These are phyloP conservation scores for Ogataea henricii DNA, from an alignment of 805 yeast species.

Conservation along the genomic window DNA sequence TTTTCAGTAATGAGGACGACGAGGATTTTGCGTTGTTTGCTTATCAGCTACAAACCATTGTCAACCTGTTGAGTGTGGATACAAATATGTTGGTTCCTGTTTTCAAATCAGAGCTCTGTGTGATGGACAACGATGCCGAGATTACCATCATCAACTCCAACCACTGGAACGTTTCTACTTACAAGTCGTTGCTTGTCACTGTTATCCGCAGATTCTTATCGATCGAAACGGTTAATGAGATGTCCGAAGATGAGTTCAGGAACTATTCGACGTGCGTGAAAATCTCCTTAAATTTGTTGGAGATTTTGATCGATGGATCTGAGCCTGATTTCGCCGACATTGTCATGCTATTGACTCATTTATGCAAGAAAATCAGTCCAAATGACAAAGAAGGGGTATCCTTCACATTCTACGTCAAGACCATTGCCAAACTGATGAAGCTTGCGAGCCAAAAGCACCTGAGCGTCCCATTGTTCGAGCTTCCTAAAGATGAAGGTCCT, in stretches of 20 bases:
- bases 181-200: slow-evolving; percentile 54
- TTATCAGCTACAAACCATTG: slow-evolving; percentile 58
- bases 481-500: slow-evolving; percentile 9
- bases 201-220: slow-evolving; percentile 49
- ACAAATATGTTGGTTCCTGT: slow-evolving; percentile 44
- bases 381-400: slow-evolving; percentile 16
- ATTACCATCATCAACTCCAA: slow-evolving; percentile 43
- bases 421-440: slow-evolving; percentile 28
- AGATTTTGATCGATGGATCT: slow-evolving; percentile 53
- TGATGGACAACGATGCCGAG: slow-evolving; percentile 48
- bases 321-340: slow-evolving; percentile 52
- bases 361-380: slow-evolving; percentile 16
- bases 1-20: slow-evolving; percentile 33
- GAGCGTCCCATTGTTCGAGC: slow-evolving; percentile 20
- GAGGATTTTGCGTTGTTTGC: slow-evolving; percentile 67
- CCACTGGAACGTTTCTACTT: slow-evolving; percentile 58
- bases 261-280: slow-evolving; percentile 42
- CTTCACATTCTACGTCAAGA: slow-evolving; percentile 25
- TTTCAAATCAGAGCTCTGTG: slow-evolving; percentile 60
- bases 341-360: slow-evolving; percentile 15
- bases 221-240: slow-evolving; percentile 20
- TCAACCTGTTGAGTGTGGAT: slow-evolving; percentile 52
- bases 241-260: slow-evolving; percentile 20
- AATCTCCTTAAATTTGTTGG: slow-evolving; percentile 46
- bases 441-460: slow-evolving; percentile 26